Percentiles rank a stretch among this genome's conserved stretches.
phyloP scores from a whole-genome alignment of 139 green algal genomes.

The Volvox reticuliferus region DNA sequence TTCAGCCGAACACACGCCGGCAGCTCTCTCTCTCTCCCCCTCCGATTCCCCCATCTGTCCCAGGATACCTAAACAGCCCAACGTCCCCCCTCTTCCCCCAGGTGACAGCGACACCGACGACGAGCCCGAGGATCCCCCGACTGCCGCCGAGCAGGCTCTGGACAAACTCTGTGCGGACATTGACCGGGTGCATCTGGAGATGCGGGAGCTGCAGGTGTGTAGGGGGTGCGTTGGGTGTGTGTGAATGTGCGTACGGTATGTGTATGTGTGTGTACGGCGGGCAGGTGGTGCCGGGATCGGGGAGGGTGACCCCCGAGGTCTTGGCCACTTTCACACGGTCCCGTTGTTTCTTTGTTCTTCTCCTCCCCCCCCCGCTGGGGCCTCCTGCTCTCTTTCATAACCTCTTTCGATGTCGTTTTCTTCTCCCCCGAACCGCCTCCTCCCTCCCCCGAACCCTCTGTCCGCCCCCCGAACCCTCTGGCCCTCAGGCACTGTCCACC shows the following conservation, averaged over 20 bases:
- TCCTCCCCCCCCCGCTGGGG: background rate
- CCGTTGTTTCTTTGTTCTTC: background rate
- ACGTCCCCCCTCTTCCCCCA: background rate
- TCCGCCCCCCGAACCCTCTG: background rate
- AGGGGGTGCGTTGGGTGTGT: background rate
- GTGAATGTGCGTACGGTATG: no score
- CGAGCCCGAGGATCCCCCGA: constrained; percentile 36
- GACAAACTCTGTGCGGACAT: constrained; percentile 47
- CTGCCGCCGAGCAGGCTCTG: constrained; percentile 49
- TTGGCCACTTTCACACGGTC: no score
- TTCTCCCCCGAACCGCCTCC: background rate
- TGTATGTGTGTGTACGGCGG: no score
- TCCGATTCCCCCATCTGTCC: background rate
- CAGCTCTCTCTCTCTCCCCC: background rate
- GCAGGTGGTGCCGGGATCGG: no score
- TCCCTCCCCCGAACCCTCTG: no score
- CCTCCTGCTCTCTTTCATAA: background rate
- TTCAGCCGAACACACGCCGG: no score
- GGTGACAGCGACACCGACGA: constrained; percentile 36
- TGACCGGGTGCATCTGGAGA: constrained; percentile 61
- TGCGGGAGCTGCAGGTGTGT: constrained; percentile 57
- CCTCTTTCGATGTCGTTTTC: background rate
- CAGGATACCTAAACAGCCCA: background rate
- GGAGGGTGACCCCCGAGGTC: no score
- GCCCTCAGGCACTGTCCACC: constrained; percentile 63